Evolutionary conservation across 768 basidiomycete species (phyloP).

Genomic region (Boletus eberwhitei): DNA sequence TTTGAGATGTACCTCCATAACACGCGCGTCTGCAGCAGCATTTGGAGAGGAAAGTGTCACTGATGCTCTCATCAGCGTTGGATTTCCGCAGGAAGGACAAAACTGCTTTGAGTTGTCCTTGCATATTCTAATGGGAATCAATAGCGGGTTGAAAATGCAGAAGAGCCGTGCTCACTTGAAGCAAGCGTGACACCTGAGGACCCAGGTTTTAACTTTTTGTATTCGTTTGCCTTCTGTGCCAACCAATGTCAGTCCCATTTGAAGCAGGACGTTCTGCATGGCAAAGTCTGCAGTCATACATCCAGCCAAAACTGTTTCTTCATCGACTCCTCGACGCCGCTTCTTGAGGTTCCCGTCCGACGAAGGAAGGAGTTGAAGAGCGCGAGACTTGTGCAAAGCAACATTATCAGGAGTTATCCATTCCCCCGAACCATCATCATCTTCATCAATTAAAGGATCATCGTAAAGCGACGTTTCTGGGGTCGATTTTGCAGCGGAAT

Average conservation of each 20-base stretch:
- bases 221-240: slow-evolving; percentile 90
- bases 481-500: slow-evolving; percentile 7
- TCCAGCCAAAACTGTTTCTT: slow-evolving; percentile 57
- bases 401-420: slow-evolving; percentile 97
- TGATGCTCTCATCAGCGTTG: slow-evolving; percentile 85
- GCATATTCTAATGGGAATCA: slow-evolving; percentile 64
- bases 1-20: slow-evolving; percentile 89
- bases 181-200: slow-evolving; percentile 95
- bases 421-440: slow-evolving; percentile 87
- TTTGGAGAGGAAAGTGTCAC: slow-evolving; percentile 76
- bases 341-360: slow-evolving; percentile 31
- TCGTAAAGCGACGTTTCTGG: slow-evolving; percentile 50
- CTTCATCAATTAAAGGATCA: slow-evolving; percentile 69
- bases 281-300: slow-evolving; percentile 99
- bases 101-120: slow-evolving; percentile 94
- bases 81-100: slow-evolving; percentile 95
- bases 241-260: slow-evolving; percentile 89
- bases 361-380: slow-evolving; percentile 75
- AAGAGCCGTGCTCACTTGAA: slow-evolving; percentile 75
- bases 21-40: slow-evolving; percentile 57
- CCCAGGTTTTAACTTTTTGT: slow-evolving; percentile 90
- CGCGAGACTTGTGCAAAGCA: slow-evolving; percentile 79
- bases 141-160: not conserved
- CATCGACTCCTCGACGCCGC: slow-evolving; percentile 34
- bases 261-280: slow-evolving; percentile 95